phyloP scores from a whole-genome alignment of 768 basidiomycete genomes.

The Serpula lacrymans region DNA sequence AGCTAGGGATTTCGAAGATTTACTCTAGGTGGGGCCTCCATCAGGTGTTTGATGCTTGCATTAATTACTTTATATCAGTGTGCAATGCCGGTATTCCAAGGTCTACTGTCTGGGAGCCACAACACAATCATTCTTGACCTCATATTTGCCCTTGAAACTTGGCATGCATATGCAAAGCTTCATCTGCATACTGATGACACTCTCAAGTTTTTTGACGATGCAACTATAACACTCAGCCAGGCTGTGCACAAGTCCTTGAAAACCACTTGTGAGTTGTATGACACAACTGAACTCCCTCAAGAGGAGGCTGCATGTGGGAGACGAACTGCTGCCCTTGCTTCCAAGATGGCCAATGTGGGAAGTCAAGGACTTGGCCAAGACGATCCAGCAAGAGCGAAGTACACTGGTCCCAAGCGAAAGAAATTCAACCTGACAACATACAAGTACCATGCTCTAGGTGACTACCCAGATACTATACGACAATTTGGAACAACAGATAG shows the following conservation, averaged over 20 bases:
- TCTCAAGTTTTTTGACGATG: conserved; percentile 18
- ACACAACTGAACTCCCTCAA: conserved; percentile 32
- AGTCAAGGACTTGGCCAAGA: too few species aligned
- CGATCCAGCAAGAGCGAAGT: conserved; percentile 7
- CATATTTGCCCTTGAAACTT: conserved; percentile 29
- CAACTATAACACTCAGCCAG: conserved; percentile 25
- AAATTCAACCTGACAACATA: conserved; percentile 15
- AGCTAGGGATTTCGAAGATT: conserved; percentile 3
- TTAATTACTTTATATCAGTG: conserved; percentile 17
- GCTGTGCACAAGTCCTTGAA: conserved; percentile 28
- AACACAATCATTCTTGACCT: conserved; percentile 25
- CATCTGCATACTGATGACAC: conserved; percentile 35
- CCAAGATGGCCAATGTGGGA: too few species aligned
- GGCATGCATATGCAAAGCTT: conserved; percentile 40
- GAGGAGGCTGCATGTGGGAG: conserved; percentile 32
- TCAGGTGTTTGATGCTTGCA: neutral
- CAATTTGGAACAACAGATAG: conserved; percentile 29
- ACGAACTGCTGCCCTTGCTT: too few species aligned
- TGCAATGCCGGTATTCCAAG: conserved; percentile 33
- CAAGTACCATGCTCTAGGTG: conserved; percentile 30
- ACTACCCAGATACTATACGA: conserved; percentile 23
- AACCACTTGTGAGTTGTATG: conserved; percentile 17
- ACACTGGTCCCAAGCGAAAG: conserved; percentile 2
- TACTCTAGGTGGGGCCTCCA: neutral
- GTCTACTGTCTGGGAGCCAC: conserved; percentile 20